A percentile compares a stretch with the other conserved stretches of the same genome.
These are phyloP conservation scores for Mycena venus DNA, from an alignment of 768 basidiomycete genomes.

Conservation along the genomic window DNA sequence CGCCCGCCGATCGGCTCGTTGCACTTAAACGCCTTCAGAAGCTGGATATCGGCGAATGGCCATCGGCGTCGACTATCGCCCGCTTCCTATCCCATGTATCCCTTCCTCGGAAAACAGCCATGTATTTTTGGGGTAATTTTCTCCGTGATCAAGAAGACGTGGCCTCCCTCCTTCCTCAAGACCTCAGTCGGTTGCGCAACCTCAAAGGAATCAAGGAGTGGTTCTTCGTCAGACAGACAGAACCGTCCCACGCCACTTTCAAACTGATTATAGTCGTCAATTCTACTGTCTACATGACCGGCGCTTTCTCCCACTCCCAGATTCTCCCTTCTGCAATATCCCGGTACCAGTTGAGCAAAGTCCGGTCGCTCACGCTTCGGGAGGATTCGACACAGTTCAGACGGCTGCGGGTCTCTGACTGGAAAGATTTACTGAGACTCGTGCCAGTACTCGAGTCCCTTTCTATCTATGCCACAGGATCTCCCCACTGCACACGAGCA, in stretches of 20 bases:
- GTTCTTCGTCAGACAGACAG: neutral
- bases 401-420: conserved; percentile 11
- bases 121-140: conserved; percentile 36
- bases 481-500: conserved; percentile 8
- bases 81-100: conserved; percentile 35
- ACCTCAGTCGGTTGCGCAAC: neutral
- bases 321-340: conserved; percentile 3
- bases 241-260: neutral
- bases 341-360: conserved; percentile 9
- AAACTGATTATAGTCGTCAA: conserved; percentile 4
- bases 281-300: neutral
- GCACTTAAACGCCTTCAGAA: conserved; percentile 27
- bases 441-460: conserved; percentile 1
- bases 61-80: conserved; percentile 23
- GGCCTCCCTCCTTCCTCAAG: neutral
- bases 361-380: neutral
- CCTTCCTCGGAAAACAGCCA: conserved; percentile 21
- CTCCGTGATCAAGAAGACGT: conserved; percentile 4
- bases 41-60: conserved; percentile 34
- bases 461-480: neutral
- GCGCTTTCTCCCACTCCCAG: conserved; percentile 3
- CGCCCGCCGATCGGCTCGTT: conserved; percentile 11
- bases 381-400: neutral
- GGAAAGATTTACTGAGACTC: neutral
- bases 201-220: conserved; percentile 11